A percentile compares a stretch with the other conserved stretches of the same genome.
These are phyloP conservation scores for Lachnellula cervina DNA, from an alignment of 2,329 filamentous ascomycete genomes.

Conservation along the genomic window DNA sequence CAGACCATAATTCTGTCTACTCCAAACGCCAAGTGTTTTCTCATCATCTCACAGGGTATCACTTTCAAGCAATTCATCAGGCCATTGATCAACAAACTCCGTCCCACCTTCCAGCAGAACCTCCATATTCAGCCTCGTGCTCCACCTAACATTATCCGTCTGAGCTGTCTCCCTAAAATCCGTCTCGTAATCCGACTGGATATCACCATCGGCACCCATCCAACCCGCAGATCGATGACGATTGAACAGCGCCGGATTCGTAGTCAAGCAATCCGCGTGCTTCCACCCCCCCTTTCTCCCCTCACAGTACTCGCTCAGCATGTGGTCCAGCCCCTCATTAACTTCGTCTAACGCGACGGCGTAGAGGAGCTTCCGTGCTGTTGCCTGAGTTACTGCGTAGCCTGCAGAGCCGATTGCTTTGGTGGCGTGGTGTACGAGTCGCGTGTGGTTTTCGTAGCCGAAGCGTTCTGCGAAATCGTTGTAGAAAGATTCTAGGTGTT, in stretches of 20 bases:
- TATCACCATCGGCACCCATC: conserved; percentile 3
- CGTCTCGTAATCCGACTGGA: background rate
- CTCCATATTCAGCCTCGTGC: background rate
- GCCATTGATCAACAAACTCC: conserved; percentile 3
- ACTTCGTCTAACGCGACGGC: background rate
- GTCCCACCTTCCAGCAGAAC: background rate
- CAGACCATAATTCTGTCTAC: too few relatives aligned
- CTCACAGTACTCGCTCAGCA: conserved; percentile 8
- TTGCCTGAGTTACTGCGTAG: conserved; percentile 7
- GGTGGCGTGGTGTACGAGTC: background rate
- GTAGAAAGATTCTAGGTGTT: background rate
- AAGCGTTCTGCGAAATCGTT: background rate
- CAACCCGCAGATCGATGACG: conserved; percentile 1
- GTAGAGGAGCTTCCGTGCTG: conserved; percentile 5
- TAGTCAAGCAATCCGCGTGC: conserved; percentile 3
- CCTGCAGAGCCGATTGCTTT: conserved; percentile 2
- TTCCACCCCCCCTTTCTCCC: background rate
- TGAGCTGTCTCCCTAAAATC: background rate
- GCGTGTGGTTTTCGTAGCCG: background rate
- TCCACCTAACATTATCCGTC: conserved; percentile 1
- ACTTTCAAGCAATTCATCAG: background rate
- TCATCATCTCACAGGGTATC: too few relatives aligned
- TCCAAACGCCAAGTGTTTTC: too few relatives aligned
- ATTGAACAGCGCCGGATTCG: background rate
- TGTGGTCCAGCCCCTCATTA: conserved; percentile 3